Evolutionary conservation across 2,329 filamentous ascomycete genomes (phyloP), one percentile per base, ranked within the genome.

Genomic region (Aspergillus unguis): DNA sequence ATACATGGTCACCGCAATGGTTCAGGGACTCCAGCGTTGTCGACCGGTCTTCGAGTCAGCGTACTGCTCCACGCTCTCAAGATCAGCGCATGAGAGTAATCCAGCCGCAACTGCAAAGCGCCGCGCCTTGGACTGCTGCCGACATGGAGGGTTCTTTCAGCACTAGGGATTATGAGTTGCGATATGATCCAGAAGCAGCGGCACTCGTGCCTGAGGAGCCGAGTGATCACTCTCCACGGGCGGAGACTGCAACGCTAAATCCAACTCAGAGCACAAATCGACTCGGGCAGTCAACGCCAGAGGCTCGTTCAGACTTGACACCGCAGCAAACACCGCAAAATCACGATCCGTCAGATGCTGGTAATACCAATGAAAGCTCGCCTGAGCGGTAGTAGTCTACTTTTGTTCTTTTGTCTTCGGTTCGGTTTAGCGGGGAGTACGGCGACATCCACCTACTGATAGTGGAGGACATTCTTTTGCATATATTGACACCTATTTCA

Each of bases 21-120:
- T 61, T 61, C 29, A 59, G 61, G 23, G 56, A 63, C 48, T 61
- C 64, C 9, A 62, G 51, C 33, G 52, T 64, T 25, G 56, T 62
- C n/a, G 58, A 62, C 29, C 50, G 50, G 10, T 51, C 60, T 4
- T 48, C 60, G 3, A 40, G 44, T 28, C 56, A 53, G 6, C 59
- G 56, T 11, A 38, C 51, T 36, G 56, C 52, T 9, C 28, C 58
- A 8, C 48, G 33, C 6, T 61, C 55, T 25, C 37, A 56, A 26
- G 58, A 62, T 49, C 48, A 69, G 3, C 81, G 81, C 1, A 77
- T 84, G 9, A 82, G 79, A 4, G 75, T 85, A 36, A 83, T 85
- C 41, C 82, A 82, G 4, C 81, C 82, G 2, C 82, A 82, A 55
- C 76, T 80, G 35, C 73, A 77, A 46, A 72, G 74, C 29, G 77